phyloP scores from a whole-genome alignment of 768 basidiomycete species.

The Collybia sp. region DNA sequence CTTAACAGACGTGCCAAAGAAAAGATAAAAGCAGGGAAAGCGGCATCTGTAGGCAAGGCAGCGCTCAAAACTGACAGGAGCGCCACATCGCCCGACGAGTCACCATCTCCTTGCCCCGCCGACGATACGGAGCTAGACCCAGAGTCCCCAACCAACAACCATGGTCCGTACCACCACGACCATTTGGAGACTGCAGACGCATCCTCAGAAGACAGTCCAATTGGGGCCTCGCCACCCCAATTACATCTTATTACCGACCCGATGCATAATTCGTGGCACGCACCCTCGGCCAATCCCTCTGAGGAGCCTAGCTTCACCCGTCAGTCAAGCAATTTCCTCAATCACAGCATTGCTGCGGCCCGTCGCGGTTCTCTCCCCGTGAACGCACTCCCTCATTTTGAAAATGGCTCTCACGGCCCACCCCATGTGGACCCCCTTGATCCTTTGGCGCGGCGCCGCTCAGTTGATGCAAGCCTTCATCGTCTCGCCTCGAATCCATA shows the following conservation, averaged over 20 bases:
- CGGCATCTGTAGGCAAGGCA: slow-evolving; percentile 27
- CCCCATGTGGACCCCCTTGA: slow-evolving; percentile 37
- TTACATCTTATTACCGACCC: slow-evolving; percentile 34
- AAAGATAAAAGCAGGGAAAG: slow-evolving; percentile 61
- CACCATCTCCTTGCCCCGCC: slow-evolving; percentile 18
- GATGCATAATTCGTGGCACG: slow-evolving; percentile 22
- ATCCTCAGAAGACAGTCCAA: slow-evolving; percentile 22
- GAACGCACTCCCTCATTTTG: slow-evolving; percentile 29
- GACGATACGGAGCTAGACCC: slow-evolving; percentile 14
- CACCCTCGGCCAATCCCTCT: slow-evolving; percentile 27
- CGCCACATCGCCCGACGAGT: slow-evolving; percentile 12
- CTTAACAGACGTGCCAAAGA: slow-evolving; percentile 73
- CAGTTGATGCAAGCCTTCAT: slow-evolving; percentile 43
- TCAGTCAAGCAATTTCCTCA: slow-evolving; percentile 1
- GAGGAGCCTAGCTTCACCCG: slow-evolving; percentile 1
- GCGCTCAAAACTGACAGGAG: slow-evolving; percentile 1
- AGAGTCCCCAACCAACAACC: slow-evolving; percentile 8
- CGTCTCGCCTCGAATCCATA: slow-evolving; percentile 48
- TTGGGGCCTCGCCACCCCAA: slow-evolving; percentile 31
- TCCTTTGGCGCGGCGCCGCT: slow-evolving; percentile 35
- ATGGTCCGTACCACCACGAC: slow-evolving; percentile 7
- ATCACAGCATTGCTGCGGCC: slow-evolving; percentile 20
- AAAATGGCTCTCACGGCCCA: slow-evolving; percentile 26
- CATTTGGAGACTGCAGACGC: slow-evolving; percentile 11
- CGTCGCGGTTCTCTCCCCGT: slow-evolving; percentile 57